Evolutionary conservation across 1,284 basidiomycete genomes (phyloP).

Genomic region (Wallemia mellicola): DNA sequence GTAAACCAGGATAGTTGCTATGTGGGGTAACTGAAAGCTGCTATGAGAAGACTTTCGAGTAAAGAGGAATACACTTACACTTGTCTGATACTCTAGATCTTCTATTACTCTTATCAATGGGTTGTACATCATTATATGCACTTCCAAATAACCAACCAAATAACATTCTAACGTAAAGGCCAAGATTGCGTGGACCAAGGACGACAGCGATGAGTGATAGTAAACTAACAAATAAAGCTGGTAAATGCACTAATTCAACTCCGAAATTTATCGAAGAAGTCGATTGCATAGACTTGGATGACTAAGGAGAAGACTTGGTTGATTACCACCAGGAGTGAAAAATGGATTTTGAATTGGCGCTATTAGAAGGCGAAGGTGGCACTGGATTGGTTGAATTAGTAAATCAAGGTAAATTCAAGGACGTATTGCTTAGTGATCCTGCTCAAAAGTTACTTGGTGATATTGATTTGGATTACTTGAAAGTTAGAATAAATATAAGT

Average conservation of each 20-base stretch:
- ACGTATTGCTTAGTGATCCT: slow-evolving; percentile 10
- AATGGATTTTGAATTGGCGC: neutral
- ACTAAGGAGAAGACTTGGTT: neutral
- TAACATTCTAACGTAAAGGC: neutral
- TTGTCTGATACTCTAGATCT: slow-evolving; percentile 1
- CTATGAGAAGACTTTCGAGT: neutral
- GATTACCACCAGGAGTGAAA: neutral
- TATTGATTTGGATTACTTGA: neutral
- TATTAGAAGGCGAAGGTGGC: neutral
- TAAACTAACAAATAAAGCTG: neutral
- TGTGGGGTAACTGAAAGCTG: neutral
- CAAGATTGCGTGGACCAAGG: neutral
- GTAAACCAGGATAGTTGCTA: slow-evolving; percentile 47
- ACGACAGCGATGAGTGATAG: neutral
- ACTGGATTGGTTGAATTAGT: neutral
- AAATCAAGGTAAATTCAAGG: slow-evolving; percentile 14
- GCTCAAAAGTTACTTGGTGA: slow-evolving; percentile 7
- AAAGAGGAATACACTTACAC: neutral
- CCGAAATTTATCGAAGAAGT: neutral
- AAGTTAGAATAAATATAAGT: neutral
- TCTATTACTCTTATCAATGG: neutral
- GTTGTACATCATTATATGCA: neutral
- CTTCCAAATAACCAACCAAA: neutral
- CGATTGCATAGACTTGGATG: neutral
- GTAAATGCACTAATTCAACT: neutral